Evolutionary conservation across 106 monocot species (phyloP).

Genomic region (Cymbidium sinense): DNA sequence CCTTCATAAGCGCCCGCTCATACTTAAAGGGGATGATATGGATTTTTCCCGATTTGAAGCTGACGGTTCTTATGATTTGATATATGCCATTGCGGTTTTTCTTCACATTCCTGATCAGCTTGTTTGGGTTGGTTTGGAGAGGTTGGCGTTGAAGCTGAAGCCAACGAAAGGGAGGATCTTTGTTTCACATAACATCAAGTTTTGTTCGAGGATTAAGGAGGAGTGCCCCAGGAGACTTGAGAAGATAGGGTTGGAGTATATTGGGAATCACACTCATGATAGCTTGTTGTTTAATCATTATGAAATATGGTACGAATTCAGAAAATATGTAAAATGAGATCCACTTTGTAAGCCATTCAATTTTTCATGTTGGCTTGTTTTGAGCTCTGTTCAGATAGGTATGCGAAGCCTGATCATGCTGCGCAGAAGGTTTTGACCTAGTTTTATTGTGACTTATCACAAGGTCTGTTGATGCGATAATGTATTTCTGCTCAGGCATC

Average conservation of each 20-base stretch:
- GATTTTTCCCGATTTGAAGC: slow-evolving; percentile 48
- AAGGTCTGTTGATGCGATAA: no score
- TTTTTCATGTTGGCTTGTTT: no score
- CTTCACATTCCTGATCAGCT: slow-evolving; percentile 83
- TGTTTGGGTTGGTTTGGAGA: no score
- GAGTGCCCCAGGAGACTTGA: slow-evolving; percentile 65
- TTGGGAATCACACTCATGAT: no score
- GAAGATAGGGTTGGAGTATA: slow-evolving; percentile 67
- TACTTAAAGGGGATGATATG: slow-evolving; percentile 83
- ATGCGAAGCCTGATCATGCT: no score
- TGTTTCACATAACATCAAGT: no score
- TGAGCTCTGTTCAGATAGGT: no score
- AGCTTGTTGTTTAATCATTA: no score
- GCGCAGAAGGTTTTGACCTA: no score
- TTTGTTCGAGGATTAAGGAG: slow-evolving; percentile 71
- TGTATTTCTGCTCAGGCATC: no score
- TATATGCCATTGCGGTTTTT: slow-evolving; percentile 93
- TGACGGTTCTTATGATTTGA: slow-evolving; percentile 49
- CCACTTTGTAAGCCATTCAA: no score
- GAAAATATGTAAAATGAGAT: slow-evolving; percentile 21
- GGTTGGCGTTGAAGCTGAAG: slow-evolving; percentile 48
- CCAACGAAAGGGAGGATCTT: slow-evolving; percentile 71
- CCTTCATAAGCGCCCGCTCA: slow-evolving; percentile 70
- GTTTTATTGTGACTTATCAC: no score
- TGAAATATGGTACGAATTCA: slow-evolving; percentile 95